Percentiles rank a stretch among this genome's conserved stretches.
These are phyloP conservation scores for Malus sieversii DNA, from an alignment of 306 rosid genomes.

Conservation along the genomic window DNA sequence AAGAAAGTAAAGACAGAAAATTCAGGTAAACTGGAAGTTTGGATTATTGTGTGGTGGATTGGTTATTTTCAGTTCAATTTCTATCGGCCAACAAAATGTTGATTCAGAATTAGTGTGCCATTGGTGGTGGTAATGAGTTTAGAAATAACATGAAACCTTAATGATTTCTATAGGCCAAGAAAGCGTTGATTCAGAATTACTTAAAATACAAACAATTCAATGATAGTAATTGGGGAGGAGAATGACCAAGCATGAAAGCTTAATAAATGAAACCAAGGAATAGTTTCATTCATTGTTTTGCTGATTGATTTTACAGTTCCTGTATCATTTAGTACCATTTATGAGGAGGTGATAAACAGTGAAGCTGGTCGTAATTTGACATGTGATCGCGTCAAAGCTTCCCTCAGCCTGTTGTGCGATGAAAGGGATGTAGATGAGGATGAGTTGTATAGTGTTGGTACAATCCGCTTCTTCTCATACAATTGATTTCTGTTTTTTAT, in stretches of 20 bases:
- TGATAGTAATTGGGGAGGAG: too few species aligned
- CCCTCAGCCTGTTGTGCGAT: conserved; percentile 58
- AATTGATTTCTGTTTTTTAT: background rate
- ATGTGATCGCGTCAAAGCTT: conserved; percentile 54
- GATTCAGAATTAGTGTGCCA: background rate
- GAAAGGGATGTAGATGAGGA: conserved; percentile 18
- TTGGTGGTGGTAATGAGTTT: background rate
- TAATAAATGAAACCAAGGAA: background rate
- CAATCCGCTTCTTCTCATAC: conserved; percentile 2
- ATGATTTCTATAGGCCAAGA: too few species aligned
- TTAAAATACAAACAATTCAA: too few species aligned
- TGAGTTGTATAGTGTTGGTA: conserved; percentile 60
- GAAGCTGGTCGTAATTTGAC: conserved; percentile 65
- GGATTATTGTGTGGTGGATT: background rate
- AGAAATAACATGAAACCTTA: background rate
- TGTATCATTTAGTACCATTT: conserved; percentile 45
- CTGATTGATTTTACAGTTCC: conserved; percentile 51
- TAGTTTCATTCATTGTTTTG: conserved; percentile 2
- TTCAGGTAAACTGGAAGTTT: conserved; percentile 47
- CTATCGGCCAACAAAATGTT: background rate
- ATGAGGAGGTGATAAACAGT: conserved; percentile 65
- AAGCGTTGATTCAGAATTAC: too few species aligned
- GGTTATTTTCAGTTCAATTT: background rate
- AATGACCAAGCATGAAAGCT: background rate
- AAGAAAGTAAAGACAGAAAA: conserved; percentile 51